Conservation (phyloP, 495 filamentous ascomycete genomes). For the Penicillium dipodomyicola region DNA sequence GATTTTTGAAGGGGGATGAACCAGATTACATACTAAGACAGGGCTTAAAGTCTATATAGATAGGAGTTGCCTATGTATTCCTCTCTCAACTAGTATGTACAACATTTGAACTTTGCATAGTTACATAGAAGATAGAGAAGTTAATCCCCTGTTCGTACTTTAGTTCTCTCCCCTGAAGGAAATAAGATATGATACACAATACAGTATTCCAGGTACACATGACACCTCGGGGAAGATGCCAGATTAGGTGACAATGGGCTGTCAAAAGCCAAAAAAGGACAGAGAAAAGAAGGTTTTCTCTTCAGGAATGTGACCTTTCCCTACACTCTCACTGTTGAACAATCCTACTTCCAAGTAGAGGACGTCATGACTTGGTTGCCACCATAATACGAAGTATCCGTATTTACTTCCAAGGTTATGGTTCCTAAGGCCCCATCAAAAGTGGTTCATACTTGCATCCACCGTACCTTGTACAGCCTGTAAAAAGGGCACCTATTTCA, state of each 20-base stretch:
- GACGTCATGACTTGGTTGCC: slow-evolving; percentile 36
- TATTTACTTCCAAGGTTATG: slow-evolving; percentile 12
- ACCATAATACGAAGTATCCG: slow-evolving; percentile 14
- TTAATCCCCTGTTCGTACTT: background rate
- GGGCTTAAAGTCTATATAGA: background rate
- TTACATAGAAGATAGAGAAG: background rate
- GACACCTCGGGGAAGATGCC: slow-evolving; percentile 9
- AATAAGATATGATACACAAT: background rate
- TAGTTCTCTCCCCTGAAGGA: slow-evolving; percentile 2
- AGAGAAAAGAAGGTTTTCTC: background rate
- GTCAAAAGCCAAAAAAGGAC: slow-evolving; percentile 14
- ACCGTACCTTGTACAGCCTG: slow-evolving; percentile 15
- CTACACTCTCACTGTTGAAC: background rate
- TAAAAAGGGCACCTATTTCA: slow-evolving; percentile 14
- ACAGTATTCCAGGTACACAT: slow-evolving; percentile 3
- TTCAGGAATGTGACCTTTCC: background rate
- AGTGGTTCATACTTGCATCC: background rate
- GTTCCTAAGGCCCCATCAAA: slow-evolving; percentile 8
- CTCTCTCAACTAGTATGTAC: background rate
- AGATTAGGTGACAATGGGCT: slow-evolving; percentile 19
- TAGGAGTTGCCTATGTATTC: background rate
- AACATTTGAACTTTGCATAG: too few relatives aligned
- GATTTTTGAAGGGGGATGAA: background rate
- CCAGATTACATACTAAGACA: background rate
- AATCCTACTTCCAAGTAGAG: slow-evolving; percentile 7